Base-by-base conservation (phyloP, 2,329 filamentous ascomycete genomes). In the Ceratocystis alfenasii region DNA sequence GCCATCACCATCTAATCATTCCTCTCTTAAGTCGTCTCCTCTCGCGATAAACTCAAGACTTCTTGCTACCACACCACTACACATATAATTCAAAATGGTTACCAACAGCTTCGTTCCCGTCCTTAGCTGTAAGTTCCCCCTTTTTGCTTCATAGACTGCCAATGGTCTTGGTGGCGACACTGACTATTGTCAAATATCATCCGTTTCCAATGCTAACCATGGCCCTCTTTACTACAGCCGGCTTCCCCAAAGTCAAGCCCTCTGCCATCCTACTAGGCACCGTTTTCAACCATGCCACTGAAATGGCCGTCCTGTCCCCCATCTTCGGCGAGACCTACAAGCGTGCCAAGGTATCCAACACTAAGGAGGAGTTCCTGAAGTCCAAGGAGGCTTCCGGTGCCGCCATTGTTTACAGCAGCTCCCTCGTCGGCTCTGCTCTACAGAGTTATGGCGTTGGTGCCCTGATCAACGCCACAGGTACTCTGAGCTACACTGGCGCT, bases 181-280 rank as follows among this genome's bases (percentile, higher is more conserved):
- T n/a, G n/a, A 28, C 53, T 28, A 20, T 7, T 6, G 30, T 33
- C 30, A 33, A 33, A 33, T 7, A 33, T 33, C 30, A 33, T 15
- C 8, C 15, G 10, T 8, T 28, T 17, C 10, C 64, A 48, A 45
- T 53, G 67, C 48, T 66, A 46, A 59, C 65, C 48, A 8, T 64
- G 10, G 8, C 15, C 57, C 30, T 61, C 63, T 68, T 44, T 68
- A 67, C 62, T 20, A 36, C 20, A 53, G 36, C 63, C 67, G 84
- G 81, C 74, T 79, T 85, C 44, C 83, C 83, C 70, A 75, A 92
- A 71, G 94, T 99, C 75, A 97, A 96, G 87, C 94, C 94, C 72
- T 96, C 92, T 74, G 93, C 94, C 74, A 96, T 99, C 75, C 94
- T 93, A 74, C 85, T 97, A 74, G 94, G 94, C 79, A 94, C 92